Base-by-base conservation (phyloP, 352 stramenopile genomes). In the Phytophthora fragariae region DNA sequence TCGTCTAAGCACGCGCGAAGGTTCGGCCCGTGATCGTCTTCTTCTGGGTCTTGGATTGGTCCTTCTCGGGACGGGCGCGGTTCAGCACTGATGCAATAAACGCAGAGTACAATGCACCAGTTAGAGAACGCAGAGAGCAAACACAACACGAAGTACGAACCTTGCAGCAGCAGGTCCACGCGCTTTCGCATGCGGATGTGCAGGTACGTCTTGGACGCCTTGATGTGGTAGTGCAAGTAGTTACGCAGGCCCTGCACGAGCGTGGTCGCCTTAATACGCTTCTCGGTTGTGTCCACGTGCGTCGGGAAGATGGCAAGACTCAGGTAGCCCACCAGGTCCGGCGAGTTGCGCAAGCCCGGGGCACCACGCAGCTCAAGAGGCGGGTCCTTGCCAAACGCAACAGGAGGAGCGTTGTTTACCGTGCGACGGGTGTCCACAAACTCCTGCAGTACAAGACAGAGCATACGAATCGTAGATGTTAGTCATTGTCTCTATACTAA, bases 151-250 rank as follows among this genome's bases (percentile, higher is more conserved):
- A n/a, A 60, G 49, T 14, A 24, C 60, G 24, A 77, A 92, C 87
- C 91, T 89, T 98, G 94, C 72, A 98, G 85, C 49, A 98, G 77
- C 68, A 92, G 70, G 56, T 97, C 92, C 19, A 98, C 95, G 65
- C 92, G 89, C 86, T 97, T 97, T 70, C 96, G 87, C 96, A 99
- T 98, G 62, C 96, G 88, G 78, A 98, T 98, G 84, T 99, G 95
- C 71, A 98, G 76, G 80, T 98, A 97, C 56, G 94, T 98, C 81
- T 98, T 99, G 39, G 94, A 97, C 17, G 93, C 92, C 88, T 98
- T 99, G 78, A 98, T 98, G 82, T 99, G 96, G 86, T 99, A 99
- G 77, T 98, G 93, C 56, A 99, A 76, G 88, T 98, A 99, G 70
- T 95, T 97, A 29, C 94, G 89, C 69, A 99, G 96, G 17, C 90